Base-by-base conservation (phyloP, 1,139 yeast species). In the Protomyces macrosporus region DNA sequence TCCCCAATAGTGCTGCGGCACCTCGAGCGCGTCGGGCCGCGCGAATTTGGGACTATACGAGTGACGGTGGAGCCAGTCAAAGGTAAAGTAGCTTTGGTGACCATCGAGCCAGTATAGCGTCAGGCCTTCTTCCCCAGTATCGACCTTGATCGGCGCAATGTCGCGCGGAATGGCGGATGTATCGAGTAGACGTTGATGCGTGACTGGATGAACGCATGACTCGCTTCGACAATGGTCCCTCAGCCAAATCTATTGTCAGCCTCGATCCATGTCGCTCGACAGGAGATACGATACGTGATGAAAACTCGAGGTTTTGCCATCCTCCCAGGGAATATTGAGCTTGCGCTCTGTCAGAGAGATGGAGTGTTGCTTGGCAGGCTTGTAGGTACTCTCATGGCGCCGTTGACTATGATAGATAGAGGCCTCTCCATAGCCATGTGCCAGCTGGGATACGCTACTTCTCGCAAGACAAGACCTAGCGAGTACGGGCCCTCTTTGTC, bases 161-260 rank as follows among this genome's bases (percentile, higher is more conserved):
- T 81, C 81, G 45, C 75, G 78, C 23, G 82, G 81, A 62, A 84
- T 82, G 59, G 67, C 45, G 54, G 84, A 84, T 9, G 88, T 83
- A 70, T 85, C 84, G 58, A 84, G 77, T 23, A 85, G 75, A 55
- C 91, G 75, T 73, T 87, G 93, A 69, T 83, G 84, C 34, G 91
- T 87, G 60, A 76, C 73, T 2, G 80, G 76, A 70, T 83, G 86
- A 74, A 79, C 84, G 73, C 90, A 85, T 34, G 77, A 70, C n/a
- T 76, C 74, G 69, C 90, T 85, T 66, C 82, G 87, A 71, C 91
- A 87, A 70, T 83, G 81, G 72, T 87, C 93, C 60, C 91, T 76
- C 37, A 87, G 77, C 90, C 90, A 86, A 64, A 86, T 78, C 48
- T 42, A 14, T 6, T 7, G 9, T 7, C 16, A 16, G 16, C 32